Evolutionary conservation across 164 flowering plant genomes (phyloP), one percentile per base, ranked within the genome.

Genomic region (Amborella trichopoda): DNA sequence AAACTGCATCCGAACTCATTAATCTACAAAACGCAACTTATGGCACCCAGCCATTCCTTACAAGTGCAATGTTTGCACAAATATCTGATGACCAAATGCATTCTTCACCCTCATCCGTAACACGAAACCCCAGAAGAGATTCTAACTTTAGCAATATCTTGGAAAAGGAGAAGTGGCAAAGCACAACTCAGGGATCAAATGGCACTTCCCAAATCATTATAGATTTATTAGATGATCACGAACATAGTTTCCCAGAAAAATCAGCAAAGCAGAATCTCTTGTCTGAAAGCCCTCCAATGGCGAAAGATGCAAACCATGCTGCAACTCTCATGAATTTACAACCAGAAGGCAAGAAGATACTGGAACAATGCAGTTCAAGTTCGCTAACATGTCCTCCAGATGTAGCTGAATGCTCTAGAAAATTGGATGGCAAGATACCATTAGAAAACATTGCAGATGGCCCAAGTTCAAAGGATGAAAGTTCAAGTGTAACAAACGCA

Each of bases 391-490:
- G n/a, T n/a, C n/a, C n/a, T n/a, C n/a, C n/a, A 26, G 23, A 37
- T 26, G 54, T 44, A n/a, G 56, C 32, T 6, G 51, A 44, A 30
- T 30, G 47, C 45, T 21, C 45, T 14, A 19, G 28, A 22, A 28
- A 36, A 24, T 24, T 19, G 3, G 50, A 55, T 27, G 28, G 51
- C 16, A 41, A 54, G 50, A 32, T 32, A 13, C 13, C 25, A 11
- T 21, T 6, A 36, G 58, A 42, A 37, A 49, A 32, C 13, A 60
- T 42, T 40, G 39, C 28, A 21, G 17, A 28, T 19, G 41, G 39
- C 26, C 26, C 48, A 10, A 49, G 36, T 26, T n/a, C 14, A 22
- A 44, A 20, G 28, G 48, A 53, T 25, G 52, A 68, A 53, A 40
- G 25, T 13, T 13, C 46, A 46, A 36, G 63, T 37, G 59, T 52